Conservation (phyloP, 148 eudicot species). For the Oxyria digyna region DNA sequence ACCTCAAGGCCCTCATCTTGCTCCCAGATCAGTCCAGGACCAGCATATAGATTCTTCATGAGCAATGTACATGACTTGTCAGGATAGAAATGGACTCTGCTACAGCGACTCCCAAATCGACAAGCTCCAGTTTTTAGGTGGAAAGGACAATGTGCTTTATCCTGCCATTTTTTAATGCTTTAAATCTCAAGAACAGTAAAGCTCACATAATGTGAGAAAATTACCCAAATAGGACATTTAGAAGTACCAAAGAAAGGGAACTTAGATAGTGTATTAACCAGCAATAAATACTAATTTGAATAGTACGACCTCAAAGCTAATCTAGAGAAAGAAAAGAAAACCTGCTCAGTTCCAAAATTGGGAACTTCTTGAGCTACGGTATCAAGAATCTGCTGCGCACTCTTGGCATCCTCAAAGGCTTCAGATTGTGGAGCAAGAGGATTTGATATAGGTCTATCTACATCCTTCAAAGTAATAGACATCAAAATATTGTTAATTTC, state of each 20-base stretch:
- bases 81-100: constrained; percentile 91
- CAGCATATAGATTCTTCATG: constrained; percentile 84
- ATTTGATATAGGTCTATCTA: constrained; percentile 77
- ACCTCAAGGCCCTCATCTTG: constrained; percentile 99
- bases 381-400: constrained; percentile 56
- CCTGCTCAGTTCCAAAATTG: constrained; percentile 98
- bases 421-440: constrained; percentile 98
- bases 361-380: constrained; percentile 89
- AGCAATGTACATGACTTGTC: constrained; percentile 85
- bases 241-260: neutral
- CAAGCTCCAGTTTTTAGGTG: constrained; percentile 97
- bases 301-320: neutral
- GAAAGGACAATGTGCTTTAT: constrained; percentile 97
- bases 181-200: constrained; percentile 1
- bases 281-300: neutral
- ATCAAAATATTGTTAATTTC: neutral
- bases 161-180: constrained; percentile 39
- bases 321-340: constrained; percentile 10
- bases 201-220: neutral
- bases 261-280: neutral
- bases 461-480: constrained; percentile 35
- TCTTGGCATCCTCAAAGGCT: constrained; percentile 50
- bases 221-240: neutral
- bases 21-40: constrained; percentile 92
- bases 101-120: constrained; percentile 80